Percentiles rank a stretch among this genome's conserved stretches.
Evolutionary conservation across 1,139 yeast genomes (phyloP).

Genomic region (Suhomyces wounanorum): DNA sequence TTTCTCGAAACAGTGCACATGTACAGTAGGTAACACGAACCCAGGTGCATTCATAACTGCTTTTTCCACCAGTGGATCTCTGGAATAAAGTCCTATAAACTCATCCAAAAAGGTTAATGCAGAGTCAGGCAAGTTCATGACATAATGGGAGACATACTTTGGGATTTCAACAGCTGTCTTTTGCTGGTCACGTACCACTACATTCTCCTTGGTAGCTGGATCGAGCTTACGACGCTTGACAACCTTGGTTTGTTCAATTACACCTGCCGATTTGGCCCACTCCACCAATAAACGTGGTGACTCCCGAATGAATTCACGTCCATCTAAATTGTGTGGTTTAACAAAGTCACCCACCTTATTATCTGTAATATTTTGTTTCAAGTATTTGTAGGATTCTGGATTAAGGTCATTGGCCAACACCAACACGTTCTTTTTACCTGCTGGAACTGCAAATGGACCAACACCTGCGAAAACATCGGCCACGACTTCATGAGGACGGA

Average conservation of each 20-base stretch:
- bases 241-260: conserved; percentile 30
- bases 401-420: conserved; percentile 93
- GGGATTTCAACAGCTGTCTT: conserved; percentile 53
- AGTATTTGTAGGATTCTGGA: conserved; percentile 77
- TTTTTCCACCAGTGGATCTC: conserved; percentile 36
- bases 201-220: conserved; percentile 20
- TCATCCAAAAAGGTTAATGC: conserved; percentile 85
- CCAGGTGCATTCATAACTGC: conserved; percentile 37
- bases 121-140: conserved; percentile 94
- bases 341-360: conserved; percentile 70
- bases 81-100: conserved; percentile 66
- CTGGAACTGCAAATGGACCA: conserved; percentile 97
- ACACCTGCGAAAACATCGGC: conserved; percentile 99
- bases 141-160: conserved; percentile 65
- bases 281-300: conserved; percentile 55
- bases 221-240: conserved; percentile 37
- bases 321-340: conserved; percentile 71
- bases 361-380: conserved; percentile 60
- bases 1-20: conserved; percentile 93
- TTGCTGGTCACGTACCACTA: conserved; percentile 28
- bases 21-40: conserved; percentile 71
- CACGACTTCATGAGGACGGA: conserved; percentile 68
- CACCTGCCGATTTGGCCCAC: conserved; percentile 28
- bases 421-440: conserved; percentile 78
- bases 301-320: conserved; percentile 70